Conservation (phyloP, 208 protist species). For the Strigomonas culicis region DNA sequence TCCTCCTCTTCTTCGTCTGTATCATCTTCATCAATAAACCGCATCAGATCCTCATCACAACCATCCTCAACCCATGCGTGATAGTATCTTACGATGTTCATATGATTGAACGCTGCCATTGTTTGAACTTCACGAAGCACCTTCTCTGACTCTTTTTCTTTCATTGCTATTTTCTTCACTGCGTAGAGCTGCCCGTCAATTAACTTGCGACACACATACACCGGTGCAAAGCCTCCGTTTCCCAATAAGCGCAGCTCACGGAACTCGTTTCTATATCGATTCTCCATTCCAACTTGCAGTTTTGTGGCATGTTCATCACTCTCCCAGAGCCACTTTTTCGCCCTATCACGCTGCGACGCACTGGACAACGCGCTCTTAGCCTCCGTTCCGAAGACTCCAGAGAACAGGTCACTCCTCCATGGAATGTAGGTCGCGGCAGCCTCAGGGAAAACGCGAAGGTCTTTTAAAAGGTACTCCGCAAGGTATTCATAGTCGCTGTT, state of each 20-base stretch:
- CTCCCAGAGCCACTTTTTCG: slow-evolving; percentile 79
- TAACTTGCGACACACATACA: slow-evolving; percentile 85
- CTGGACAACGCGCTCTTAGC: slow-evolving; percentile 26
- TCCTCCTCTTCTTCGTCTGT: slow-evolving; percentile 28
- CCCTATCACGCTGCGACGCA: slow-evolving; percentile 21
- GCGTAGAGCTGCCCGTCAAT: slow-evolving; percentile 79
- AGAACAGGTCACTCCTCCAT: slow-evolving; percentile 56
- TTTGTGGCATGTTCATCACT: slow-evolving; percentile 43
- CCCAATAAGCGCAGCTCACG: slow-evolving; percentile 74
- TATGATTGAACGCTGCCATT: slow-evolving; percentile 71
- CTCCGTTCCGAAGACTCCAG: slow-evolving; percentile 35
- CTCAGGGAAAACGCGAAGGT: slow-evolving; percentile 42
- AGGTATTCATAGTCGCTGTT: slow-evolving; percentile 63
- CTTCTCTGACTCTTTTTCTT: slow-evolving; percentile 47
- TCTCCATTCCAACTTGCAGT: slow-evolving; percentile 45
- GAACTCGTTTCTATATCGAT: slow-evolving; percentile 76
- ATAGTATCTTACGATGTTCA: slow-evolving; percentile 88
- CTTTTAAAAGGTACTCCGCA: slow-evolving; percentile 48
- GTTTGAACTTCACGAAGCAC: slow-evolving; percentile 78
- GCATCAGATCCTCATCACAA: slow-evolving; percentile 67
- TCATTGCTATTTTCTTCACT: slow-evolving; percentile 83
- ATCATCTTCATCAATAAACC: slow-evolving; percentile 42
- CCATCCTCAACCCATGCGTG: slow-evolving; percentile 86
- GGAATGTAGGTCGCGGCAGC: slow-evolving; percentile 37
- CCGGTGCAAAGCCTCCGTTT: slow-evolving; percentile 76